A percentile compares a stretch with the other conserved stretches of the same genome.
Evolutionary conservation across 106 monocot species (phyloP).

Genomic region (Allium fistulosum): DNA sequence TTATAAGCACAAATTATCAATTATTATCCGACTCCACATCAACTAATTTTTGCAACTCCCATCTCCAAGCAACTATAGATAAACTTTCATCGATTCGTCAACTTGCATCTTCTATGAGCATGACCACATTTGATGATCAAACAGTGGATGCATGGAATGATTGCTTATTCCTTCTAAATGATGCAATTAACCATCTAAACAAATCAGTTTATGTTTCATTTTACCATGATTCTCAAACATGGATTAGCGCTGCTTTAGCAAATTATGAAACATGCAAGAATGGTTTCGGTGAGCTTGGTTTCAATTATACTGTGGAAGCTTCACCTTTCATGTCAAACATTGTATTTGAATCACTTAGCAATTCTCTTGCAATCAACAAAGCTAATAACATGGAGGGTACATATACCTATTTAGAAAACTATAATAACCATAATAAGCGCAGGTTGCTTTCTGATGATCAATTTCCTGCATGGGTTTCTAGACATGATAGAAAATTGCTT

Average conservation of each 20-base stretch:
- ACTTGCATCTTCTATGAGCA: constrained; percentile 5
- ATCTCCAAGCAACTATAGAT: constrained; percentile 14
- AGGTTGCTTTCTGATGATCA: too few relatives aligned
- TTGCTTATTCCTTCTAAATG: constrained; percentile 11
- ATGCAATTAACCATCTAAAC: constrained; percentile 13
- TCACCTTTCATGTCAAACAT: constrained; percentile 12
- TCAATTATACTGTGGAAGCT: background rate
- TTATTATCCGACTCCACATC: background rate
- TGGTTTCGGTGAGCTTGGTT: constrained; percentile 13
- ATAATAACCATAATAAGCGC: too few relatives aligned
- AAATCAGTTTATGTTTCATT: background rate
- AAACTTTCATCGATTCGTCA: background rate
- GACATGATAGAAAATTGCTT: constrained; percentile 3
- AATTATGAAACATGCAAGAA: constrained; percentile 18
- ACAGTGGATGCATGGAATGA: constrained; percentile 11
- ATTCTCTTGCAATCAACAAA: constrained; percentile 17
- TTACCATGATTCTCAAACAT: constrained; percentile 15
- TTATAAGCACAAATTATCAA: background rate
- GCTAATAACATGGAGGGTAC: background rate
- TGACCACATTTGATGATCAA: background rate
- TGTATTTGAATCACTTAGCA: constrained; percentile 11
- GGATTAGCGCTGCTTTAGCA: constrained; percentile 20
- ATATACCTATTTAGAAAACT: too few relatives aligned
- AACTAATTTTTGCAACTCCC: constrained; percentile 6
- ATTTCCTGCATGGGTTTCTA: too few relatives aligned